Evolutionary conservation across 2,329 filamentous ascomycete genomes (phyloP), one percentile per base, ranked within the genome.

Genomic region (Whalleya microplaca): DNA sequence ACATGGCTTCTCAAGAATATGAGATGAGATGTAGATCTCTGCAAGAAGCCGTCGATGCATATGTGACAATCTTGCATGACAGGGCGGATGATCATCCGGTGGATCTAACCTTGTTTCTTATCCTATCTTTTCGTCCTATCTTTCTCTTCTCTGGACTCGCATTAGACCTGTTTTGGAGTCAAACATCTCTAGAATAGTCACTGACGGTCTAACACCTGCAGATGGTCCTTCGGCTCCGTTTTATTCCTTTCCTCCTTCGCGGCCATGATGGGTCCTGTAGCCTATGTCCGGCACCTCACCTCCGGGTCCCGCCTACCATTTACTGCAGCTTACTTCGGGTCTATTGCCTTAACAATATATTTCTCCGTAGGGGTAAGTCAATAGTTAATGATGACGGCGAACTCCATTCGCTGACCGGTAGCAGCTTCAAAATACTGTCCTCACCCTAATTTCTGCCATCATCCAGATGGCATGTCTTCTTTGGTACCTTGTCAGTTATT

Each of bases 401-500:
- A 18, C 27, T 52, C 21, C n/a, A 32, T 18, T 48, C 16, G 50
- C 64, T 72, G 51, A 72, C 61, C 43, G 58, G 51, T 41, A 50
- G 54, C 68, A 96, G 92, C 86, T 96, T 64, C 89, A 89, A 72
- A 94, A 83, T 71, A 92, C 90, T 41, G 76, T 96, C 60, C 84
- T 98, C 63, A 98, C 95, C 16, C 80, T 98, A 52, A 78, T 97
- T 62, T 90, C 92, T 20, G 87, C 91, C 59, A 82, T 97, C 58
- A 78, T 93, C 65, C 95, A 99, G 73, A 81, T 98, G 52, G 87
- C 88, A 51, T 90, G 89, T 61, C 80, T 98, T 62, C 64, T 91
- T 45, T 98, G 94, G 94, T 98, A 98, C 76, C 82, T 97, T 45
- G 87, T 98, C 74, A 96, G 91, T 76, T 99, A 99, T 75, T 98